Conservation (phyloP, 331 rosid genomes). For the Cydonia oblonga region DNA sequence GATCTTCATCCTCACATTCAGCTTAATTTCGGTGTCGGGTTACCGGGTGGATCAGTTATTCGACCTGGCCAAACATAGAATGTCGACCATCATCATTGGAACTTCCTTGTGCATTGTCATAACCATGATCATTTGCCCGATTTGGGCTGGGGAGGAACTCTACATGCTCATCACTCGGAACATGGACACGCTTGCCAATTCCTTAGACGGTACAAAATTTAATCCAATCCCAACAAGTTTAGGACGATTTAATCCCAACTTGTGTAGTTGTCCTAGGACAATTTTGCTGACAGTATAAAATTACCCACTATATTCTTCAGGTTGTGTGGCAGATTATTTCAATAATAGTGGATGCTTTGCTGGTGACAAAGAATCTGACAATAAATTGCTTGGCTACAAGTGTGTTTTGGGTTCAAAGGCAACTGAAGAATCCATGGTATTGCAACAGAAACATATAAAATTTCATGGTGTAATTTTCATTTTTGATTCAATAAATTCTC, state of each 20-base stretch:
- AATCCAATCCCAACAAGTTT: neutral
- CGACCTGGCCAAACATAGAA: constrained; percentile 34
- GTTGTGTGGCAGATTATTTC: constrained; percentile 45
- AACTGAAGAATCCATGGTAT: constrained; percentile 69
- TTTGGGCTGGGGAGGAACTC: constrained; percentile 89
- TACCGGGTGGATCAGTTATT: constrained; percentile 44
- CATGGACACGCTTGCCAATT: constrained; percentile 61
- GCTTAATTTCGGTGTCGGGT: constrained; percentile 55
- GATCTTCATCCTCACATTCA: constrained; percentile 21
- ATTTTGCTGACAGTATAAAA: neutral
- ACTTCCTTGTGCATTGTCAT: constrained; percentile 43
- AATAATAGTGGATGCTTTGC: constrained; percentile 1
- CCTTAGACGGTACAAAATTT: constrained; percentile 43
- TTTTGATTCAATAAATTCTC: too few species aligned
- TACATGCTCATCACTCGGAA: constrained; percentile 29
- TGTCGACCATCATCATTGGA: constrained; percentile 57
- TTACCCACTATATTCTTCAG: constrained; percentile 26
- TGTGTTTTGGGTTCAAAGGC: constrained; percentile 50
- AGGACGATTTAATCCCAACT: neutral
- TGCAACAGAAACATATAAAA: neutral
- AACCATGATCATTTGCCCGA: constrained; percentile 45
- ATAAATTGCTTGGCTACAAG: constrained; percentile 8
- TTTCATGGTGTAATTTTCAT: neutral
- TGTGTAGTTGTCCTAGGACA: neutral
- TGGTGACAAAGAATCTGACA: constrained; percentile 18